These are phyloP conservation scores for Saprolegnia diclina DNA, from an alignment of 352 stramenopile genomes.

Conservation along the genomic window DNA sequence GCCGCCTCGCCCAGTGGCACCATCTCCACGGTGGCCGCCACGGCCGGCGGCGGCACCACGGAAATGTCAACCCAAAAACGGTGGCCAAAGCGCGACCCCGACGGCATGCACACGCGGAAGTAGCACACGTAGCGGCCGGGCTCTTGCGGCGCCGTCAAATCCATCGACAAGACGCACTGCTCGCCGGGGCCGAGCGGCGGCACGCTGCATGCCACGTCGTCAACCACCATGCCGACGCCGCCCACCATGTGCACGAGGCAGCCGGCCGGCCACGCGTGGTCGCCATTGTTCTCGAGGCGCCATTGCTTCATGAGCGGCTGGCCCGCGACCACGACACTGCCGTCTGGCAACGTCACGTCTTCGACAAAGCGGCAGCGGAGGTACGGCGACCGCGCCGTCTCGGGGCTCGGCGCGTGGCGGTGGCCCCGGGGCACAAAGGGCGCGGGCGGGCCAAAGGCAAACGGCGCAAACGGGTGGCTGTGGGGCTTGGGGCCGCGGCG, in stretches of 20 bases:
- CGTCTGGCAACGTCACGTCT: conserved; percentile 81
- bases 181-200: conserved; percentile 42
- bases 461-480: background rate
- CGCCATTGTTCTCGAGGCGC: conserved; percentile 76
- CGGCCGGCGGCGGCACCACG: conserved; percentile 37
- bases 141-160: conserved; percentile 55
- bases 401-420: conserved; percentile 16
- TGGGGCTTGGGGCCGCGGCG: background rate
- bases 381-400: conserved; percentile 17
- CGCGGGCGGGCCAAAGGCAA: conserved; percentile 26
- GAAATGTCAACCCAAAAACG: conserved; percentile 86
- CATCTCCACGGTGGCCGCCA: conserved; percentile 18
- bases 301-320: conserved; percentile 81
- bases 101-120: conserved; percentile 76
- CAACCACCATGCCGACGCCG: conserved; percentile 67
- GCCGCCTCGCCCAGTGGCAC: background rate
- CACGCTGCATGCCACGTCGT: conserved; percentile 33
- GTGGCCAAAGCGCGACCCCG: conserved; percentile 81
- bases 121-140: conserved; percentile 81
- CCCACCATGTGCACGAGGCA: conserved; percentile 61
- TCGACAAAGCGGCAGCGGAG: conserved; percentile 54
- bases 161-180: conserved; percentile 67
- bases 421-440: conserved; percentile 24
- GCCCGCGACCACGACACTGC: conserved; percentile 60
- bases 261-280: conserved; percentile 61